Conservation (phyloP, 225 moss, liverwort and hornwort species). For the Pseudisothecium myosuroides region DNA sequence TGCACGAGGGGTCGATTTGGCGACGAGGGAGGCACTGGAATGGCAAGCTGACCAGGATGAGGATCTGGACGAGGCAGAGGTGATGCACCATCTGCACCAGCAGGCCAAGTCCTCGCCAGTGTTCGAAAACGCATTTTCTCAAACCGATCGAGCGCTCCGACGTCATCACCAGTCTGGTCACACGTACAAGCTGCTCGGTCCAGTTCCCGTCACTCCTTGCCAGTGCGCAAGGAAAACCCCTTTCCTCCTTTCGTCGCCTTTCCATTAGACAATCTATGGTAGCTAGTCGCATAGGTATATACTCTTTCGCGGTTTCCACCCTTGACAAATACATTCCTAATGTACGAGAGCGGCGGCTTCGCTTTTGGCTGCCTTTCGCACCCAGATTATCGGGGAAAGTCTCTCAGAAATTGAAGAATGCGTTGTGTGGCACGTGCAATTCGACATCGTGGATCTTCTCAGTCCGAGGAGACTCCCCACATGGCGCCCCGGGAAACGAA, state of each 20-base stretch:
- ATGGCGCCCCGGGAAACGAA: neutral
- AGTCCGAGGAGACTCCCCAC: neutral
- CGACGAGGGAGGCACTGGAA: neutral
- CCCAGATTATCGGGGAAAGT: neutral
- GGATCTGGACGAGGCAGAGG: neutral
- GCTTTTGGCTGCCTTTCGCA: no score
- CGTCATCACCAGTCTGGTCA: neutral
- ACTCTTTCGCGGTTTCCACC: no score
- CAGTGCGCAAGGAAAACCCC: neutral
- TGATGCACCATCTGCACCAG: neutral
- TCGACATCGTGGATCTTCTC: neutral
- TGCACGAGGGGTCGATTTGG: neutral
- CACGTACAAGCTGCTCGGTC: neutral
- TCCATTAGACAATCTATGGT: neutral
- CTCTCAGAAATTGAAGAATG: accelerated
- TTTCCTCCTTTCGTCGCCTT: neutral
- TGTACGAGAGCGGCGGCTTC: accelerated
- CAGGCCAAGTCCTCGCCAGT: neutral
- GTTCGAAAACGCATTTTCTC: neutral
- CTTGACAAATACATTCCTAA: neutral
- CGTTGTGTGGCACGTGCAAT: neutral
- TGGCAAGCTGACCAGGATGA: neutral
- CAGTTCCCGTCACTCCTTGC: neutral
- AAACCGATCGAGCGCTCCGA: neutral
- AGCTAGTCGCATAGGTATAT: no score